Evolutionary conservation across 75 land plant genomes (phyloP).

Genomic region (Adiantum capillusveneris): DNA sequence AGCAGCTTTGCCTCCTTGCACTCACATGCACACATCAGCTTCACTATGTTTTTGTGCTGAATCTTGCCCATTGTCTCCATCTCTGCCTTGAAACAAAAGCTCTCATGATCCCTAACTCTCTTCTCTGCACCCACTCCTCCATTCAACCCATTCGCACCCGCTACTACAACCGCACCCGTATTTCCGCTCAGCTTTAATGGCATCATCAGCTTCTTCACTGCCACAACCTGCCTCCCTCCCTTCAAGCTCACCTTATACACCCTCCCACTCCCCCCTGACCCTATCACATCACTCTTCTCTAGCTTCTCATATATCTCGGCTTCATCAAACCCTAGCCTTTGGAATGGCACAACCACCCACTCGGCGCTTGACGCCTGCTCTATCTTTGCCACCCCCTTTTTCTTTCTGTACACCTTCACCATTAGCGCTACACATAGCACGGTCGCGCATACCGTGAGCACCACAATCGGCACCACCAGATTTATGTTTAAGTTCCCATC

Average conservation of each 20-base stretch:
- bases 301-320: conserved; percentile 18
- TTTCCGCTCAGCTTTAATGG: too few species aligned
- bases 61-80: conserved; percentile 35
- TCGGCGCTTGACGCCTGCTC: neutral
- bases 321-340: conserved; percentile 27
- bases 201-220: conserved; percentile 45
- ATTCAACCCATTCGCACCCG: too few species aligned
- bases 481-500: neutral
- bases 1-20: conserved; percentile 43
- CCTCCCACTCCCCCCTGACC: conserved; percentile 46
- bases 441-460: neutral
- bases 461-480: neutral
- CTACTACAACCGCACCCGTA: too few species aligned
- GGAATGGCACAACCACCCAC: conserved; percentile 33
- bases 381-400: neutral
- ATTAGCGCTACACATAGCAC: neutral
- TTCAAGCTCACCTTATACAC: conserved; percentile 34
- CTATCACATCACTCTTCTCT: conserved; percentile 29
- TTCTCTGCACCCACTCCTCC: too few species aligned
- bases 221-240: conserved; percentile 16
- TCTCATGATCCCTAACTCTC: too few species aligned
- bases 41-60: conserved; percentile 44
- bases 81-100: conserved; percentile 27
- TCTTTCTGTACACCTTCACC: neutral
- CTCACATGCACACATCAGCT: conserved; percentile 48